Percentiles rank a stretch among this genome's conserved stretches.
phyloP scores from a whole-genome alignment of 2,329 filamentous ascomycete genomes.

The Penicillium sp. region DNA sequence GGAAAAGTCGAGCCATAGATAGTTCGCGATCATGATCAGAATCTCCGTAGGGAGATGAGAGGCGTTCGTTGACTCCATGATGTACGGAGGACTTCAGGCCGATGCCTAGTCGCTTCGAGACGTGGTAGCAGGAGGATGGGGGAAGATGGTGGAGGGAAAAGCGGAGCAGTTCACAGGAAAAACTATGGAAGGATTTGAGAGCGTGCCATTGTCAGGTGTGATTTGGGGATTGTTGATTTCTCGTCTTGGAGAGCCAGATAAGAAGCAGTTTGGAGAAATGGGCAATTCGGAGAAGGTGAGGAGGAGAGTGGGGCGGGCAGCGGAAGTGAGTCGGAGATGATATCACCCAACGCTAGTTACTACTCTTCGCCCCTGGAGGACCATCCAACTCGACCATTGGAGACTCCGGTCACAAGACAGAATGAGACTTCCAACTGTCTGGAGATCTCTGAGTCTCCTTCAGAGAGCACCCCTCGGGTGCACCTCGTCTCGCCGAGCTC shows the following conservation, averaged over 20 bases:
- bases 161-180: background rate
- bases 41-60: constrained; percentile 3
- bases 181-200: background rate
- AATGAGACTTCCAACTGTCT: constrained; percentile 32
- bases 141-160: background rate
- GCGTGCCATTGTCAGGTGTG: background rate
- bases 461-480: constrained; percentile 28
- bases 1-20: background rate
- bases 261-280: background rate
- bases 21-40: background rate
- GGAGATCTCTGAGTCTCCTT: constrained; percentile 31
- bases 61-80: background rate
- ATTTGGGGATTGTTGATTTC: background rate
- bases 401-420: background rate
- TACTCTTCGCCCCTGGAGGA: background rate
- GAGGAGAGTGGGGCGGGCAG: constrained; percentile 1
- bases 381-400: background rate
- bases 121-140: background rate
- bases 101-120: background rate
- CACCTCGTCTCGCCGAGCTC: constrained; percentile 24
- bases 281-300: constrained; percentile 2
- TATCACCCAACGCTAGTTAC: constrained; percentile 5
- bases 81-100: background rate
- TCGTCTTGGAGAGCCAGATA: background rate
- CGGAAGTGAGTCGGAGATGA: constrained; percentile 9